Base-by-base conservation (phyloP, 179 eudicot species). In the Beta lomatogona region DNA sequence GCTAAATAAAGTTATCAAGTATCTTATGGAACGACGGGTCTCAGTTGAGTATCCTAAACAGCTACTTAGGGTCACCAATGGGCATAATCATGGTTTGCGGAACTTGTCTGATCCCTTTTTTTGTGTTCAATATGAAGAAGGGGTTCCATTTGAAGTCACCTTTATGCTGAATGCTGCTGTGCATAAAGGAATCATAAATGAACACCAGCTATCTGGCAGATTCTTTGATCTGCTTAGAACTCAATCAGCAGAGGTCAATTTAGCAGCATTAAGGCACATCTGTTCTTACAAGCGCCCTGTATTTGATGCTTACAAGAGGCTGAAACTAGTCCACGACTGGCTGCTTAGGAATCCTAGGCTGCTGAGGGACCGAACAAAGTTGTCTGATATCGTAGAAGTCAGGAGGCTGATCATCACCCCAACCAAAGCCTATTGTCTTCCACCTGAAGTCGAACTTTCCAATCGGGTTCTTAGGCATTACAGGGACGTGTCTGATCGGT, bases 371-470 rank as follows among this genome's bases (percentile, higher is more conserved):
- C 85, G 86, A 7, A 84, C 21, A 80, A 76, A 82, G 71, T 76
- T 86, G 80, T 84, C 85, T 44, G 94, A 91, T 64, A 76, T 86
- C 44, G 91, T 92, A 41, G 93, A 96, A 83, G 93, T 96, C 41
- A 86, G 96, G 78, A 87, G 98, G 71, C 63, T 96, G 75, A 85
- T 96, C 45, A 91, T 96, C 76, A 92, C 99, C 25, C 99, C 99
- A 15, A 81, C 95, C 0, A 94, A 84, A 88, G 99, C 97, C 4
- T 92, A 94, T 61, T 92, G 98, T 82, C 90, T 94, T 83, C 98
- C 96, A 18, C 98, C 98, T 5, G 91, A 89, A 75, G 87, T 91
- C 3, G 99, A 96, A 79, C 89, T 96, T 36, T 92, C 99, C 0
- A 96, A 96, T 65, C 81, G 99, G 63, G 97, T 96, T 58, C 85